Evolutionary conservation across 2,329 filamentous ascomycete species (phyloP).

Genomic region (Pseudogymnoascus sp.): DNA sequence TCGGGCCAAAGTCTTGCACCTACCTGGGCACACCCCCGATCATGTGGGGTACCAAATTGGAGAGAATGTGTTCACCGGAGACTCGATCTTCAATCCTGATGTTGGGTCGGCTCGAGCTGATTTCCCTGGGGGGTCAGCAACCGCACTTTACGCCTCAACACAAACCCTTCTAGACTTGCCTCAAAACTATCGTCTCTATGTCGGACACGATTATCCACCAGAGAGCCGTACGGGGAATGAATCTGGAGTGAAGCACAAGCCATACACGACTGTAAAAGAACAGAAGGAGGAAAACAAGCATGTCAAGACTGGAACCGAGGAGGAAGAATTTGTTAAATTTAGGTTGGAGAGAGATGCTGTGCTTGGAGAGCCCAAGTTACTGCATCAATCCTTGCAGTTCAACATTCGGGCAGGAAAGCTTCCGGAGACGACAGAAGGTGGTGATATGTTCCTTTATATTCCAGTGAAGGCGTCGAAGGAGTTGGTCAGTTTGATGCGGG

Average conservation of each 20-base stretch:
- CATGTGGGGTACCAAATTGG: constrained; percentile 51
- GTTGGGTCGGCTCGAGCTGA: constrained; percentile 46
- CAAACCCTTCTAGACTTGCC: constrained; percentile 35
- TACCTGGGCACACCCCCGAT: constrained; percentile 53
- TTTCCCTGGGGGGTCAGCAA: constrained; percentile 43
- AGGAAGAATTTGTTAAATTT: constrained; percentile 37
- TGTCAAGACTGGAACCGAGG: constrained; percentile 32
- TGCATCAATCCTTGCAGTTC: constrained; percentile 43
- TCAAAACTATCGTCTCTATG: constrained; percentile 40
- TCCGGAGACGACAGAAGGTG: constrained; percentile 23
- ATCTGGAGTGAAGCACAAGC: constrained; percentile 22
- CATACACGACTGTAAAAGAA: constrained; percentile 37
- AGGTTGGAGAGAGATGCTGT: constrained; percentile 35
- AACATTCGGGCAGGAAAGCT: constrained; percentile 36
- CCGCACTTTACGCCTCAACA: constrained; percentile 36
- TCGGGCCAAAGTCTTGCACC: constrained; percentile 38
- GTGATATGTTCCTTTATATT: constrained; percentile 3
- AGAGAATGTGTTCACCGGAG: constrained; percentile 40
- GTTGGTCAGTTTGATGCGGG: neutral
- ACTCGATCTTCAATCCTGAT: constrained; percentile 44
- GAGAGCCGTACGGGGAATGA: constrained; percentile 20
- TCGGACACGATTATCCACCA: constrained; percentile 46
- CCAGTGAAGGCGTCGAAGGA: constrained; percentile 27
- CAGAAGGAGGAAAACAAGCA: constrained; percentile 42
- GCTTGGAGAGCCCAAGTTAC: constrained; percentile 36